Evolutionary conservation across 176 grass and related monocot species (phyloP).

Genomic region (Leersia perrieri): DNA sequence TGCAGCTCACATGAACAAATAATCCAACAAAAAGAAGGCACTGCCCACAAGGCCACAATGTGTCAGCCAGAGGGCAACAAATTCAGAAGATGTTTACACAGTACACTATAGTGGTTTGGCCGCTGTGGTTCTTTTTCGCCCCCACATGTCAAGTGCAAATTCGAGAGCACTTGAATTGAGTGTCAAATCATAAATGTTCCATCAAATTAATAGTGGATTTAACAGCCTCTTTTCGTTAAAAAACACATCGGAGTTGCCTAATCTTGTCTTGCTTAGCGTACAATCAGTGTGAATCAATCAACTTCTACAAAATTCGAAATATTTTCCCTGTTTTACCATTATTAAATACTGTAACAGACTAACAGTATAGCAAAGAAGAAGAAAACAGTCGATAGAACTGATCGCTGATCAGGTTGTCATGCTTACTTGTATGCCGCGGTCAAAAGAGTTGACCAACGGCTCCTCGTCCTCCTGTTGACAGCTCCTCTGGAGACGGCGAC

Average conservation of each 20-base stretch:
- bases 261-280: neutral
- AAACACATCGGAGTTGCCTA: neutral
- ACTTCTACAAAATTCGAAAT: neutral
- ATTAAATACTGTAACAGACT: neutral
- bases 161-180: no score
- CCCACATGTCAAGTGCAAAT: neutral
- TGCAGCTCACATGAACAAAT: slow-evolving; percentile 4
- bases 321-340: neutral
- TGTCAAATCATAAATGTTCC: neutral
- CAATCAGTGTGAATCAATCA: neutral
- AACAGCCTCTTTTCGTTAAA: neutral
- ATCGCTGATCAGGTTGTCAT: neutral
- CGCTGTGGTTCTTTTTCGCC: neutral
- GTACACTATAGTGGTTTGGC: neutral
- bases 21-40: neutral
- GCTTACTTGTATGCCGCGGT: slow-evolving; percentile 35
- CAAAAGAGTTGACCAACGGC: neutral
- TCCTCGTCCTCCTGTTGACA: slow-evolving; percentile 9
- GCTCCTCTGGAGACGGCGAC: neutral
- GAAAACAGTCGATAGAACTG: neutral
- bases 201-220: neutral
- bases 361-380: neutral
- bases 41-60: neutral
- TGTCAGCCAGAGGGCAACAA: neutral
- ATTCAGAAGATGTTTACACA: neutral